These are phyloP conservation scores for Epichloe elymi DNA, from an alignment of 2,329 filamentous ascomycete genomes.

Conservation along the genomic window DNA sequence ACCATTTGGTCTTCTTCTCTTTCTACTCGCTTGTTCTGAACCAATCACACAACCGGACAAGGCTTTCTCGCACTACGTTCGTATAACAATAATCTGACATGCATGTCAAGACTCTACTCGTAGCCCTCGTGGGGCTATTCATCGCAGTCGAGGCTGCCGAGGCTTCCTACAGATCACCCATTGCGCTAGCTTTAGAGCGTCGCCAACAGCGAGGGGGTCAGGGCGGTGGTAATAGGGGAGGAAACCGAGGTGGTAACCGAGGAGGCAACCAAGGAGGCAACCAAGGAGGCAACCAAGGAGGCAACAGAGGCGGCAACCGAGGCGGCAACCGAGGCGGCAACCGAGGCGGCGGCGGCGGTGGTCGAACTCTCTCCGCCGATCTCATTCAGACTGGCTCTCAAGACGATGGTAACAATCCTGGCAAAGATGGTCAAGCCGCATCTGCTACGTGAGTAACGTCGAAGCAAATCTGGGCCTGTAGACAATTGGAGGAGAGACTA, in stretches of 20 bases:
- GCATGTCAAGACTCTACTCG: conserved; percentile 36
- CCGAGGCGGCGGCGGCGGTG: conserved; percentile 9
- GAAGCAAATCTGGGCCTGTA: background rate
- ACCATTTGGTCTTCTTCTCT: conserved; percentile 12
- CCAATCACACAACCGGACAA: conserved; percentile 1
- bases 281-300: conserved; percentile 1
- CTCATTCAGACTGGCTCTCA: conserved; percentile 37
- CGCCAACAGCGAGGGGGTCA: conserved; percentile 20
- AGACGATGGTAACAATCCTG: conserved; percentile 32
- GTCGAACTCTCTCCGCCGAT: conserved; percentile 25
- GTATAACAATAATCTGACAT: conserved; percentile 18
- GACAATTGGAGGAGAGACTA: background rate
- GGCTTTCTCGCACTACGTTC: conserved; percentile 4
- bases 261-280: background rate
- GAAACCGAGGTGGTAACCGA: background rate
- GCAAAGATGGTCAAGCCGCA: conserved; percentile 33
- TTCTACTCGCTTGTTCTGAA: conserved; percentile 5
- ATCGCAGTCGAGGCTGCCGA: conserved; percentile 28
- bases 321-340: too few species aligned
- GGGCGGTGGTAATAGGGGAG: background rate
- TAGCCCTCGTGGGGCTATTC: conserved; percentile 31
- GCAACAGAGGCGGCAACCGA: conserved; percentile 6
- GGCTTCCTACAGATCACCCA: conserved; percentile 24
- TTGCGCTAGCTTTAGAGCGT: conserved; percentile 23
- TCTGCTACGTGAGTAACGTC: conserved; percentile 36